Evolutionary conservation across 257 asterid genomes (phyloP).

Genomic region (Ballota nigra): DNA sequence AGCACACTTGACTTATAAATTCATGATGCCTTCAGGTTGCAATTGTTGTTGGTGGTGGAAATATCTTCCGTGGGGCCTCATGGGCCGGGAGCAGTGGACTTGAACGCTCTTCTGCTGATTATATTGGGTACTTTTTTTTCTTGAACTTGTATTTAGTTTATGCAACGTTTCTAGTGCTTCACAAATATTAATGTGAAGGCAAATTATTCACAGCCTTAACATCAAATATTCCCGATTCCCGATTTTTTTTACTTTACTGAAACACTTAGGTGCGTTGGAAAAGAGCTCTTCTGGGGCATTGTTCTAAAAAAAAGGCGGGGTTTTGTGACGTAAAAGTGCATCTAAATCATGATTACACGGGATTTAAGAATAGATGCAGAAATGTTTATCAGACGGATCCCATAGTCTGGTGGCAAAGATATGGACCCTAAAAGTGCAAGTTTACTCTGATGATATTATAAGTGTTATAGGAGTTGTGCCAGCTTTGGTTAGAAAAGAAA

Average conservation of each 20-base stretch:
- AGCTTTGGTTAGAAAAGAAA: background rate
- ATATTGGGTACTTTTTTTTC: constrained; percentile 63
- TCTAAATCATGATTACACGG: too few species aligned
- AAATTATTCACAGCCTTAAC: background rate
- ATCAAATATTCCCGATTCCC: too few species aligned
- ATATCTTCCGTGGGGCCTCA: constrained; percentile 86
- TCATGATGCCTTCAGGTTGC: constrained; percentile 56
- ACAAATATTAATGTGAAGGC: background rate
- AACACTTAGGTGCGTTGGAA: too few species aligned
- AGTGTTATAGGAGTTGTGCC: background rate
- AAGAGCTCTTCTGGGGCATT: too few species aligned
- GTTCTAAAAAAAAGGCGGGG: too few species aligned
- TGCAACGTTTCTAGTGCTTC: background rate
- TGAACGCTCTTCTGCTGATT: constrained; percentile 95
- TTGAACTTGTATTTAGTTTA: background rate
- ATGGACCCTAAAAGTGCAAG: background rate
- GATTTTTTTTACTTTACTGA: too few species aligned
- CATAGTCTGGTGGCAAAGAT: background rate
- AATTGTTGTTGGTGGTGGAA: constrained; percentile 91
- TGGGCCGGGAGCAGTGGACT: constrained; percentile 92
- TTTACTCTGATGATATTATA: background rate
- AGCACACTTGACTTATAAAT: constrained; percentile 8
- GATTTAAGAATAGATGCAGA: too few species aligned
- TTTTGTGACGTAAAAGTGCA: too few species aligned
- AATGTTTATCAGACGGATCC: background rate